Percentiles rank a stretch among this genome's conserved stretches.
Evolutionary conservation across 257 asterid genomes (phyloP).

Genomic region (Nyctanthes arbortristis): DNA sequence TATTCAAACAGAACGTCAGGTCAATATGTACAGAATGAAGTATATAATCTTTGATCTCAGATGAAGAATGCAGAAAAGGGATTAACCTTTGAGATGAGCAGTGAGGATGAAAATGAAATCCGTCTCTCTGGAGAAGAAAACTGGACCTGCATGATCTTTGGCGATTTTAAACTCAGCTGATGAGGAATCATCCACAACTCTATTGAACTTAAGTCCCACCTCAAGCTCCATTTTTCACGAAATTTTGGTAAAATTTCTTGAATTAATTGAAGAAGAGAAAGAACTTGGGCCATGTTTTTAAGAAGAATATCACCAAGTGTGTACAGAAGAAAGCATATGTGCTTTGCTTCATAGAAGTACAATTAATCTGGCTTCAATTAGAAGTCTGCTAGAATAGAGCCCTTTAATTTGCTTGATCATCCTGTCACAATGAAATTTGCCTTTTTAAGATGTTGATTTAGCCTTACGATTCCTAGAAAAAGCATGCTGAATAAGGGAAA

Average conservation of each 20-base stretch:
- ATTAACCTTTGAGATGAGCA: conserved; percentile 69
- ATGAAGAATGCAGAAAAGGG: background rate
- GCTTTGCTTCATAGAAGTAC: conserved; percentile 73
- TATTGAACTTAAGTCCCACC: conserved; percentile 55
- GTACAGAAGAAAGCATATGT: conserved; percentile 50
- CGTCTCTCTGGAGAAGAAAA: conserved; percentile 69
- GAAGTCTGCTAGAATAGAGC: background rate
- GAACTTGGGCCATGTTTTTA: conserved; percentile 1
- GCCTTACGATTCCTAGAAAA: background rate
- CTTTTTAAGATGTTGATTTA: conserved; percentile 13
- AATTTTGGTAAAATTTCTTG: background rate
- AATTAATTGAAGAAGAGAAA: conserved; percentile 2
- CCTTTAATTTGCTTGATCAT: background rate
- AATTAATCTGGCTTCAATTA: background rate
- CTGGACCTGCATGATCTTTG: conserved; percentile 51
- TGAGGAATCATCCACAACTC: conserved; percentile 50
- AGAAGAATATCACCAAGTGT: background rate
- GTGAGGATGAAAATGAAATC: conserved; percentile 63
- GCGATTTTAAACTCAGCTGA: conserved; percentile 44
- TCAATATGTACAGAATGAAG: background rate
- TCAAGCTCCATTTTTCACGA: conserved; percentile 49
- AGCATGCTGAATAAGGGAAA: no score
- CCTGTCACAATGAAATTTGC: background rate
- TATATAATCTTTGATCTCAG: no score
- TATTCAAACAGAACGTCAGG: background rate